A percentile compares a stretch with the other conserved stretches of the same genome.
These are phyloP conservation scores for Ophiostoma montium DNA, from an alignment of 2,329 filamentous ascomycete species.

Conservation along the genomic window DNA sequence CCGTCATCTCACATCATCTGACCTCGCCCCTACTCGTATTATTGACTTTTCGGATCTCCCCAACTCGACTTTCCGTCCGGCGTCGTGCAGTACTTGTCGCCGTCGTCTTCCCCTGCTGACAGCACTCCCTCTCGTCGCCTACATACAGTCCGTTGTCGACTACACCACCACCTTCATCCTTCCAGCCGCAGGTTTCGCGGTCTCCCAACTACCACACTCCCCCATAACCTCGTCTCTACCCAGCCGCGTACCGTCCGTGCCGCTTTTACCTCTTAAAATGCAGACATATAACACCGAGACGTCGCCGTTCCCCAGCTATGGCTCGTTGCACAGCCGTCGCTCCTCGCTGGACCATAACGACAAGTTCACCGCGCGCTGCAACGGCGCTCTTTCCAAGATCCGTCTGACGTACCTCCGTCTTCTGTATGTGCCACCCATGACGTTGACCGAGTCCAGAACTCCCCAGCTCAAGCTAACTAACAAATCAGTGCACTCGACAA, in stretches of 20 bases:
- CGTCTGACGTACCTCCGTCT: conserved; percentile 28
- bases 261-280: neutral
- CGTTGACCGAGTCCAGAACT: too few relatives aligned
- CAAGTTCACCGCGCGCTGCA: conserved; percentile 27
- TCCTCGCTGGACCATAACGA: conserved; percentile 12
- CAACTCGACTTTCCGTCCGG: conserved; percentile 1
- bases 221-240: neutral
- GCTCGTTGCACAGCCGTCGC: neutral
- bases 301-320: conserved; percentile 2
- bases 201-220: neutral
- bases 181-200: too few relatives aligned
- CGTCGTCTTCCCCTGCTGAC: neutral
- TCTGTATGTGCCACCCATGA: conserved; percentile 10
- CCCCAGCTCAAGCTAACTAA: too few relatives aligned
- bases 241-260: too few relatives aligned
- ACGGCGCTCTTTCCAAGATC: conserved; percentile 28
- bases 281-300: conserved; percentile 7
- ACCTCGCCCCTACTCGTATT: neutral
- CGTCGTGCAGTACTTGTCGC: neutral
- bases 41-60: conserved; percentile 5
- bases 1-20: neutral
- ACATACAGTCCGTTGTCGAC: too few relatives aligned
- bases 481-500: conserved; percentile 14
- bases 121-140: neutral
- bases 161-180: too few relatives aligned